Percentiles rank a stretch among this genome's conserved stretches.
Conservation (phyloP, 805 yeast genomes). For the Isabelozyma gotoi region DNA sequence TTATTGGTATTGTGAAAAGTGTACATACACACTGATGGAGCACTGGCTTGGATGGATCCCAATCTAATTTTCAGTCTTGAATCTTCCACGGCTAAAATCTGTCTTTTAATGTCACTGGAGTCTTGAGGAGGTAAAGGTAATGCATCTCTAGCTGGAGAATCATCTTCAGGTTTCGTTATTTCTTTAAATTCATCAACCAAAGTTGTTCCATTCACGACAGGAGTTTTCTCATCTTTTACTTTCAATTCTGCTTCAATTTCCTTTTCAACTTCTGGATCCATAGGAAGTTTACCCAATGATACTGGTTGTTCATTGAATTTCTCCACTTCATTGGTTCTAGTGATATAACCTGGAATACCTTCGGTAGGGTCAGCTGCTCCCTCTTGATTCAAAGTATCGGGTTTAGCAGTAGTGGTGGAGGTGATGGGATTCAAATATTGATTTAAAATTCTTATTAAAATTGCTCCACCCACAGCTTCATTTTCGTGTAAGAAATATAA, state of each 20-base stretch:
- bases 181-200: conserved; percentile 40
- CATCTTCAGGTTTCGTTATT: conserved; percentile 52
- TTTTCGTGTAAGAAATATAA: conserved; percentile 87
- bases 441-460: conserved; percentile 81
- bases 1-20: conserved; percentile 94
- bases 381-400: conserved; percentile 40
- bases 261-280: conserved; percentile 78
- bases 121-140: conserved; percentile 87
- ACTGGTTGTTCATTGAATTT: conserved; percentile 70
- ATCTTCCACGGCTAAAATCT: conserved; percentile 77
- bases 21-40: conserved; percentile 97
- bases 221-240: conserved; percentile 62
- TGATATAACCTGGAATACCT: conserved; percentile 49
- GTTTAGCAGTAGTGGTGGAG: conserved; percentile 27
- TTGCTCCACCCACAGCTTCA: conserved; percentile 88
- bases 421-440: conserved; percentile 67
- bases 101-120: conserved; percentile 74
- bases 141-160: conserved; percentile 70
- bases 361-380: conserved; percentile 53
- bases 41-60: conserved; percentile 65
- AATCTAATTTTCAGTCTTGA: conserved; percentile 71
- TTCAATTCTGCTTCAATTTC: conserved; percentile 85
- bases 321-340: conserved; percentile 49
- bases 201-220: conserved; percentile 34
- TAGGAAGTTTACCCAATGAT: conserved; percentile 78